These are phyloP conservation scores for Grosmannia clavigera DNA, from an alignment of 2,329 filamentous ascomycete genomes.

Conservation along the genomic window DNA sequence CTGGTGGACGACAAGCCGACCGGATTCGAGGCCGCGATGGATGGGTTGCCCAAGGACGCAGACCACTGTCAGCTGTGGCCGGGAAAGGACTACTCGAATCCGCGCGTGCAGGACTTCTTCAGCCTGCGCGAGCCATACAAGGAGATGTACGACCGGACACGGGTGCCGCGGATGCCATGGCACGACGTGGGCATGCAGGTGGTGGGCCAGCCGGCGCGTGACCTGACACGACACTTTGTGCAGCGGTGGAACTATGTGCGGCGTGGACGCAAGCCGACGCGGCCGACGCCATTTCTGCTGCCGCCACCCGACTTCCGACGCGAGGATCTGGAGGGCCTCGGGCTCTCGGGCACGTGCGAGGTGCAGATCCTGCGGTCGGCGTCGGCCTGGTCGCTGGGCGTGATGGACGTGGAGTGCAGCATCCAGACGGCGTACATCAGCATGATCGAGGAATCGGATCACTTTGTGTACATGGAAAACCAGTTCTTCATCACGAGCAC, in stretches of 20 bases:
- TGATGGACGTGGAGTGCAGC: constrained; percentile 78
- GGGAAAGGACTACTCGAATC: constrained; percentile 97
- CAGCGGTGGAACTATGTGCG: constrained; percentile 97
- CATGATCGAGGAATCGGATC: constrained; percentile 87
- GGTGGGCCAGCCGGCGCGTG: constrained; percentile 86
- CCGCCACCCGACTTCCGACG: constrained; percentile 85
- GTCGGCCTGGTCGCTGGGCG: constrained; percentile 82
- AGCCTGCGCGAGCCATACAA: constrained; percentile 88
- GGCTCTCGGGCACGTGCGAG: constrained; percentile 87
- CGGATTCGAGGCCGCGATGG: constrained; percentile 61
- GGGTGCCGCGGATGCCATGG: constrained; percentile 92
- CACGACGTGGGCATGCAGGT: constrained; percentile 98
- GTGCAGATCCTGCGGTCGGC: constrained; percentile 91
- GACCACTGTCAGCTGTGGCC: constrained; percentile 95
- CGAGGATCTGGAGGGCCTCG: constrained; percentile 75
- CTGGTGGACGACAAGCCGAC: constrained; percentile 89
- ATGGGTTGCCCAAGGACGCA: constrained; percentile 67
- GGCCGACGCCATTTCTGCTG: constrained; percentile 84
- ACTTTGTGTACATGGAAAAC: constrained; percentile 98
- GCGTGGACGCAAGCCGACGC: constrained; percentile 80
- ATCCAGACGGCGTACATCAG: constrained; percentile 94
- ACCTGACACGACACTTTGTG: constrained; percentile 90
- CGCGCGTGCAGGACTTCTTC: constrained; percentile 90
- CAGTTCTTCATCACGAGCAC: constrained; percentile 96
- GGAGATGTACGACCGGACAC: constrained; percentile 93